Conservation (phyloP, 2,329 filamentous ascomycete species). For the Hypoxylon rubiginosum region DNA sequence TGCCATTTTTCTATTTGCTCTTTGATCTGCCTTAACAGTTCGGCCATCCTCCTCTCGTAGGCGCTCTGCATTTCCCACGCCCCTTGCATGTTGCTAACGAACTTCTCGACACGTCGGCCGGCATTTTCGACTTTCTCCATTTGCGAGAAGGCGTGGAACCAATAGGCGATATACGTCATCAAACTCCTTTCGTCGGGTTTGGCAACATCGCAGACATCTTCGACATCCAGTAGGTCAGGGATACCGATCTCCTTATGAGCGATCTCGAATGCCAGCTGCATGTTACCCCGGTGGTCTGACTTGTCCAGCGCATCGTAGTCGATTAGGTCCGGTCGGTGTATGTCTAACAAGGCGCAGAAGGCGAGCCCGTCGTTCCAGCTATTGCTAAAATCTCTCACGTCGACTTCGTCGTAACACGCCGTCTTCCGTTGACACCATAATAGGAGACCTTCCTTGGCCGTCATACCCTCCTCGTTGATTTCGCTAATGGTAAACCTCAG, state of each 20-base stretch:
- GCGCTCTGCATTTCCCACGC: conserved; percentile 99
- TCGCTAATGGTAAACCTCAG: conserved; percentile 98
- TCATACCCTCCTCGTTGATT: conserved; percentile 98
- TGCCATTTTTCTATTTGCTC: conserved; percentile 83
- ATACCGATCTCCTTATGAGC: conserved; percentile 97
- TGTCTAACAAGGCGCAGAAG: conserved; percentile 96
- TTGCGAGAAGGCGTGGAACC: conserved; percentile 99
- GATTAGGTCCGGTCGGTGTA: conserved; percentile 96
- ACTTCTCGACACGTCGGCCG: conserved; percentile 95
- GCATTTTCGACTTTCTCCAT: conserved; percentile 99
- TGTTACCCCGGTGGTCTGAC: conserved; percentile 93
- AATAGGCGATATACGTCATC: conserved; percentile 99
- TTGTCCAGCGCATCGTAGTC: conserved; percentile 97
- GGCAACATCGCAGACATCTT: conserved; percentile 96
- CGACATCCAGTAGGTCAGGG: conserved; percentile 93
- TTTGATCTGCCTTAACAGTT: conserved; percentile 80
- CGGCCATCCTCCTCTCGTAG: conserved; percentile 91
- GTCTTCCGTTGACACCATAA: conserved; percentile 99
- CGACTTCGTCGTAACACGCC: conserved; percentile 96
- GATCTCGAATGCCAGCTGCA: conserved; percentile 98
- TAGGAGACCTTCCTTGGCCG: conserved; percentile 93
- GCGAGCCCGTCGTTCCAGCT: conserved; percentile 99
- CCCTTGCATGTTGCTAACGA: conserved; percentile 98
- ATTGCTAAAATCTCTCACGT: conserved; percentile 92
- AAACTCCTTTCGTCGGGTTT: conserved; percentile 96